Evolutionary conservation across 768 basidiomycete species (phyloP), one percentile per base, ranked within the genome.

Genomic region (Gautieria morchelliformis): DNA sequence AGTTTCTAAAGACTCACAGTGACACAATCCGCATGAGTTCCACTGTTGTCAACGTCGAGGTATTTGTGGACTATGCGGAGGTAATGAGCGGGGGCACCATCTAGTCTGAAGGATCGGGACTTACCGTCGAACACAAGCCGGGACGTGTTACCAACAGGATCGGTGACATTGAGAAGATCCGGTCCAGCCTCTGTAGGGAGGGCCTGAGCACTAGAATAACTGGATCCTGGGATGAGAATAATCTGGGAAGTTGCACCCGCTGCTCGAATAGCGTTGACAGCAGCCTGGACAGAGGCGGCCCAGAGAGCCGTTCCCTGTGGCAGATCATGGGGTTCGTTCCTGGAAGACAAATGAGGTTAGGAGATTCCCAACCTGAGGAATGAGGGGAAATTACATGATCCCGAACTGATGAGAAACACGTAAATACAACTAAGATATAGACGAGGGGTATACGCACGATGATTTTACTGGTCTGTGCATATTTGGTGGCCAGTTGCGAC

Each of bases 311-410:
- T 62, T 52, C 74, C 62, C 59, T 72, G 66, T 35, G 68, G 68
- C 35, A 78, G 59, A 56, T 78, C 75, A 60, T 77, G 75, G 4
- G 77, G 77, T 66, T 78, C 75, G 62, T 77, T 77, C 75, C 76
- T 77, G 59, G 74, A 60, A n/a, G 30, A 44, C 53, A 33, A 30
- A 1, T 11, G 42, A 46, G 10, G 19, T 55, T 30, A 15, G 15
- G 22, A 27, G 30, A 12, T 3, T 41, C 68, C 68, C 41, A 35
- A 20, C 45, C 27, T 17, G 17, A 40, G 27, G 17, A 12, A 30
- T 37, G 5, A 5, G n/a, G 2, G 19, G 17, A 14, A 44, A 35
- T 55, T 24, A 55, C 53, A 55, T 55, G 24, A 55, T 35, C 22
- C 53, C 53, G 30, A 55, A 55, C 53, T 55, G 45, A 30, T 4